These are phyloP conservation scores for Fennellomyces sp. DNA, from an alignment of 371 early-diverging fungal genomes.

Conservation along the genomic window DNA sequence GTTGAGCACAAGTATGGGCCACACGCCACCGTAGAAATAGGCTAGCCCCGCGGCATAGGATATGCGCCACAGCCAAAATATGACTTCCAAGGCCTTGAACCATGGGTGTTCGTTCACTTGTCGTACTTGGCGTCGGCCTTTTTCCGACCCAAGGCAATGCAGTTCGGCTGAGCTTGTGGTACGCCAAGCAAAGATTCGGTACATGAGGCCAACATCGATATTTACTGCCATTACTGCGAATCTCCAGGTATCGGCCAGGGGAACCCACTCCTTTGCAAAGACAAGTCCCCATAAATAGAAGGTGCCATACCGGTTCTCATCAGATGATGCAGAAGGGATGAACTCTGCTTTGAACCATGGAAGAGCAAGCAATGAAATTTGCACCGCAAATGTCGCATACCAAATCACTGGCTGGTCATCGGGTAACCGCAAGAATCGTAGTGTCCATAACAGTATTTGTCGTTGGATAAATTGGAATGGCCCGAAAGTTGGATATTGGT, in stretches of 20 bases:
- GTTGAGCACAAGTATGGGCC: slow-evolving; percentile 37
- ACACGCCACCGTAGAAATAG: slow-evolving; percentile 43
- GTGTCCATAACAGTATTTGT: slow-evolving; percentile 34
- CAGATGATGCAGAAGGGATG: slow-evolving; percentile 47
- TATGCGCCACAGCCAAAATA: slow-evolving; percentile 49
- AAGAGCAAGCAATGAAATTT: slow-evolving; percentile 44
- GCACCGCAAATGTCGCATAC: slow-evolving; percentile 40
- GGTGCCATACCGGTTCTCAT: slow-evolving; percentile 45
- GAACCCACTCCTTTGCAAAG: slow-evolving; percentile 64
- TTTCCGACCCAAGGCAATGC: slow-evolving; percentile 6
- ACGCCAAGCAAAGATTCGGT: slow-evolving; percentile 33
- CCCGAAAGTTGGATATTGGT: slow-evolving; percentile 10
- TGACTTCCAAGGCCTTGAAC: slow-evolving; percentile 30
- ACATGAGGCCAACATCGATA: slow-evolving; percentile 48
- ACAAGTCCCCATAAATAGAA: slow-evolving; percentile 66
- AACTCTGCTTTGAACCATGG: slow-evolving; percentile 58
- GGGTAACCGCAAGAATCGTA: slow-evolving; percentile 31
- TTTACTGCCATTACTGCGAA: slow-evolving; percentile 45
- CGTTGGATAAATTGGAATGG: slow-evolving; percentile 26
- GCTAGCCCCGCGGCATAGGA: slow-evolving; percentile 28
- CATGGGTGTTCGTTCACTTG: slow-evolving; percentile 29
- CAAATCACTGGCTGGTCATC: slow-evolving; percentile 35
- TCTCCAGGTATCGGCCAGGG: slow-evolving; percentile 82
- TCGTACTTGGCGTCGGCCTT: slow-evolving; percentile 7
- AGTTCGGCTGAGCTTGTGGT: slow-evolving; percentile 21